Evolutionary conservation across 2,329 filamentous ascomycete genomes (phyloP).

Genomic region (Leptographium lundbergii): DNA sequence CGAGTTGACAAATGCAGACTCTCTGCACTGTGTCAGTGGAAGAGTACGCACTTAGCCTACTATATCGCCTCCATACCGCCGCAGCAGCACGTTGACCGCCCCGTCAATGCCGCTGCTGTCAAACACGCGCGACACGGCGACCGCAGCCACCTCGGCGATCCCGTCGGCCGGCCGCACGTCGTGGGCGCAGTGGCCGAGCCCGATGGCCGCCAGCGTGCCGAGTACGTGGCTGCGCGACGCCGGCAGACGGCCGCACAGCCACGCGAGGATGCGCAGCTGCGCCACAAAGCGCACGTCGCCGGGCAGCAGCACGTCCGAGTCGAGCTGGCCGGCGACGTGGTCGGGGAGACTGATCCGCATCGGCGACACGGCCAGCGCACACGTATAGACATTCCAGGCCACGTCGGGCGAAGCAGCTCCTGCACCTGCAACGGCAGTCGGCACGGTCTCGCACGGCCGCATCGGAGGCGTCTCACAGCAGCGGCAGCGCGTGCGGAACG

Average conservation of each 20-base stretch:
- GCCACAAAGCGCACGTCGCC: conserved; percentile 13
- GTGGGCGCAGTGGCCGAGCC: conserved; percentile 13
- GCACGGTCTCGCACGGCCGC: conserved; percentile 7
- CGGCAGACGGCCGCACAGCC: conserved; percentile 11
- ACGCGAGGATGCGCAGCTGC: conserved; percentile 13
- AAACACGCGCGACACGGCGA: conserved; percentile 9
- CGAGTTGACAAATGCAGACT: too few relatives aligned
- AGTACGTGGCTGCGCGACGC: conserved; percentile 9
- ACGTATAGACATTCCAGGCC: conserved; percentile 10
- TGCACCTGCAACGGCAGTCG: background rate
- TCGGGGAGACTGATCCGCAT: background rate
- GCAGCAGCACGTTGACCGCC: conserved; percentile 8
- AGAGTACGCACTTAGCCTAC: too few relatives aligned
- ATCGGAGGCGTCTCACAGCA: conserved; percentile 4
- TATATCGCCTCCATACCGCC: background rate
- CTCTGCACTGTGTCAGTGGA: too few relatives aligned
- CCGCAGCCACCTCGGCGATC: conserved; percentile 9
- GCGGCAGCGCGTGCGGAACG: conserved; percentile 10
- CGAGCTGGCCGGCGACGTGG: background rate
- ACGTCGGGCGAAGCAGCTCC: background rate
- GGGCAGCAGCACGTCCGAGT: conserved; percentile 8
- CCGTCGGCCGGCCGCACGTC: conserved; percentile 13
- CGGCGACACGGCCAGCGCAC: conserved; percentile 6
- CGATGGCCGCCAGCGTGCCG: conserved; percentile 11
- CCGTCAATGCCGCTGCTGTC: conserved; percentile 10